phyloP scores from a whole-genome alignment of 2,329 filamentous ascomycete genomes.

The Ophiostoma tasmaniense region DNA sequence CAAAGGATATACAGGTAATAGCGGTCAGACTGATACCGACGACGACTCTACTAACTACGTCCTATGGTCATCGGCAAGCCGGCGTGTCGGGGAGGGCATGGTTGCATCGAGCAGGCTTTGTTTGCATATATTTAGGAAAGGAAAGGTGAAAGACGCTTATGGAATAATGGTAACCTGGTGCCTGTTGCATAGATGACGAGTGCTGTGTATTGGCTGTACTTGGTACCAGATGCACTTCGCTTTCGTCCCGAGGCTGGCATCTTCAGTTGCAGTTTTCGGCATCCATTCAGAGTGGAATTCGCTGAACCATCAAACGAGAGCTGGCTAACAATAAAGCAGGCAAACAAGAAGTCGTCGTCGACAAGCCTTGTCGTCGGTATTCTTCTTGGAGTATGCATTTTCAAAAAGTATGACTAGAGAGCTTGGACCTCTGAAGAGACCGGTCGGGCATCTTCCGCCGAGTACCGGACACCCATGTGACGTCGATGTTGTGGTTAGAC shows the following conservation, averaged over 20 bases:
- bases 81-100: neutral
- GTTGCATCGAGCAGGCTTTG: neutral
- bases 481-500: constrained; percentile 10
- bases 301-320: too few relatives aligned
- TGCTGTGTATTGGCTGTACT: neutral
- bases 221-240: neutral
- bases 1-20: too few relatives aligned
- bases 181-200: neutral
- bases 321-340: too few relatives aligned
- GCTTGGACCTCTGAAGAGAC: neutral
- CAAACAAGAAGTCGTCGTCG: too few relatives aligned
- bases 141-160: too few relatives aligned
- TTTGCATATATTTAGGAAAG: neutral
- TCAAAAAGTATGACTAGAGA: too few relatives aligned
- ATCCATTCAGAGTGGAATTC: too few relatives aligned
- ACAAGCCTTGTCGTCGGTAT: too few relatives aligned
- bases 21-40: neutral
- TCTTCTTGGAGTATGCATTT: too few relatives aligned
- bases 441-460: constrained; percentile 5
- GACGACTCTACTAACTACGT: neutral
- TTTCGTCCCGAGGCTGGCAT: neutral
- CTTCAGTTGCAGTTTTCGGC: too few relatives aligned
- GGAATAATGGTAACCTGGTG: neutral
- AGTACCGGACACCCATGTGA: too few relatives aligned
- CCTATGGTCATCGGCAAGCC: neutral